These are phyloP conservation scores for Chernovozyma aurita DNA, from an alignment of 1,139 yeast genomes.

Conservation along the genomic window DNA sequence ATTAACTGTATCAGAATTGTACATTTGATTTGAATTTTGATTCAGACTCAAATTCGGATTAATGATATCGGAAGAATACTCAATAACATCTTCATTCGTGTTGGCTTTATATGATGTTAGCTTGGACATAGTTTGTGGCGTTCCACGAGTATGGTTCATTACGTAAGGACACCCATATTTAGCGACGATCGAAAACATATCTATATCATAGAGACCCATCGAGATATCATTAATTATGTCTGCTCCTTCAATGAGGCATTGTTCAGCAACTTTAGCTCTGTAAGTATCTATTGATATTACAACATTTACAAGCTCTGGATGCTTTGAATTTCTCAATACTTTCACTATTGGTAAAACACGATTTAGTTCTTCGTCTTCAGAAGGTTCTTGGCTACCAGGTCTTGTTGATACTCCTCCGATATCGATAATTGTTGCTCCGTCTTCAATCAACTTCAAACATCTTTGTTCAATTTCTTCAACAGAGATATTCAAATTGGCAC, in stretches of 20 bases:
- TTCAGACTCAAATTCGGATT: conserved; percentile 10
- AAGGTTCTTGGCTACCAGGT: conserved; percentile 67
- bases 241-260: conserved; percentile 71
- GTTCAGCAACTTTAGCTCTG: conserved; percentile 68
- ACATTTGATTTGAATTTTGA: conserved; percentile 13
- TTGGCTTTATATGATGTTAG: conserved; percentile 52
- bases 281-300: conserved; percentile 83
- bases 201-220: conserved; percentile 56
- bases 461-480: conserved; percentile 29
- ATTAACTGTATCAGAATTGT: conserved; percentile 11
- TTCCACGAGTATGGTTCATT: conserved; percentile 82
- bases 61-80: conserved; percentile 28
- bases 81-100: conserved; percentile 36
- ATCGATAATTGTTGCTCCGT: conserved; percentile 72
- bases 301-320: conserved; percentile 33
- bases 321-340: conserved; percentile 44
- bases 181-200: conserved; percentile 66
- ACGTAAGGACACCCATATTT: conserved; percentile 71
- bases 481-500: conserved; percentile 29
- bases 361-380: conserved; percentile 52
- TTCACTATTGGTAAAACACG: conserved; percentile 70
- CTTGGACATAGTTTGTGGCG: conserved; percentile 66
- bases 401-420: conserved; percentile 93
- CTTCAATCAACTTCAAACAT: conserved; percentile 42
- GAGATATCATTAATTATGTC: conserved; percentile 90